Base-by-base conservation (phyloP, 2,329 filamentous ascomycete genomes). In the Fusarium tuaranense region DNA sequence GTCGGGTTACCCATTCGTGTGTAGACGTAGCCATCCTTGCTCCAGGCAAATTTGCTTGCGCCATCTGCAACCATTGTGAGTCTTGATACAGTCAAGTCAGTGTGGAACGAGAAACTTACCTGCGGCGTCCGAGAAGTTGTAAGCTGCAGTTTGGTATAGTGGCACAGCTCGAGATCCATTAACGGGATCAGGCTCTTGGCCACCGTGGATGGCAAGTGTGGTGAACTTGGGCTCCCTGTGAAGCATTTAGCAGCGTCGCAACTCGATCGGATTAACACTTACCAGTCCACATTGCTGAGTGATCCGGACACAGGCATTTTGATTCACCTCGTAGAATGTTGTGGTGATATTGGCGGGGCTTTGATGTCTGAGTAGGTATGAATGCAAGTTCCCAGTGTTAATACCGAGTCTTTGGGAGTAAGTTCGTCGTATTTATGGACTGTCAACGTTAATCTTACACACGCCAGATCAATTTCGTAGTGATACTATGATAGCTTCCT, bases 1-100 rank as follows among this genome's bases (percentile, higher is more conserved):
- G 63, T 69, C 2, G 67, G 67, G 36, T 69, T 58, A 3, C 53
- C 44, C 44, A 48, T 48, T 6, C 44, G 44, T 2, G 44, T 48
- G 22, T 48, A 48, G 7, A 48, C 44, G 3, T 48, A 48, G 5
- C 44, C 44, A 8, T 48, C 44, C 44, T 48, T 48, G 14, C 44
- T 48, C 44, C 44, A 48, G 8, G 44, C 44, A 48, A 48, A 48
- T 14, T 48, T 48, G 22, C 44, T 48, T 18, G 44, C 44, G 22
- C 44, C 44, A 9, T 48, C 44, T 48, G 2, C 14, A 25, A 5
- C 14, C 22, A 8, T 10, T 16, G 22, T 48, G 44, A 44, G 14
- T 10, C 4, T 16, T 2, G 44, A 48, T 25, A 10, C 22, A 6
- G 22, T 2, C 7, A 16, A 16, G 44, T 6, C 1, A 6, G 14